These are phyloP conservation scores for Leptographium procerum DNA, from an alignment of 2,329 filamentous ascomycete species.

Conservation along the genomic window DNA sequence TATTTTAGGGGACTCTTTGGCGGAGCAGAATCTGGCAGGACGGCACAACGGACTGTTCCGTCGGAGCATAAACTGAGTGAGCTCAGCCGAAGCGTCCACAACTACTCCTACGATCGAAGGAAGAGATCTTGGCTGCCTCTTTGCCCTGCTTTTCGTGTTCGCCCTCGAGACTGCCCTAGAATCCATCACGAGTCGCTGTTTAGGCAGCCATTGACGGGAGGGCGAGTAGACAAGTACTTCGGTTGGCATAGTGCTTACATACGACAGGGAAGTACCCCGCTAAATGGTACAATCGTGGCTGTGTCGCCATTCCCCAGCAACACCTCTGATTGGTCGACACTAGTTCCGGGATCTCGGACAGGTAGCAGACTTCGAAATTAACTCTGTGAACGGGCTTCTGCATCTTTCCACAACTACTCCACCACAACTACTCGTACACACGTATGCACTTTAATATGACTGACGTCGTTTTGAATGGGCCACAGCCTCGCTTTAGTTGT, in stretches of 20 bases:
- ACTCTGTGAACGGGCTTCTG: no score
- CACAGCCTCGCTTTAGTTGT: no score
- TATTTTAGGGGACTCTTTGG: background rate
- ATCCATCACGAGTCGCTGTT: background rate
- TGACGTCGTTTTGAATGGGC: no score
- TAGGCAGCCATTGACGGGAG: background rate
- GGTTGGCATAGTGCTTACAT: background rate
- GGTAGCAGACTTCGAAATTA: no score
- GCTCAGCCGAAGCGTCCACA: background rate
- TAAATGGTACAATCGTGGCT: background rate
- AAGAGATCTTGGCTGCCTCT: conserved; percentile 1
- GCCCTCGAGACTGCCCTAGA: background rate
- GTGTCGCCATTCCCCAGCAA: background rate
- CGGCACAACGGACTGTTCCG: background rate
- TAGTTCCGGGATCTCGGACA: background rate
- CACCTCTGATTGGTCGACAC: background rate
- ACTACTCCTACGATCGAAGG: background rate
- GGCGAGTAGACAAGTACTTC: background rate
- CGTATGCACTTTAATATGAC: no score
- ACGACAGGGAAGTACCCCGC: background rate
- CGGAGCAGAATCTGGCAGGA: background rate
- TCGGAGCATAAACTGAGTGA: background rate
- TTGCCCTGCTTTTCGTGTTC: background rate
- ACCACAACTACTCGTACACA: no score
- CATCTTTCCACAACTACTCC: no score